Percentiles rank a stretch among this genome's conserved stretches.
Evolutionary conservation across 2,329 filamentous ascomycete species (phyloP).

Genomic region (Clonostachys byssicola): DNA sequence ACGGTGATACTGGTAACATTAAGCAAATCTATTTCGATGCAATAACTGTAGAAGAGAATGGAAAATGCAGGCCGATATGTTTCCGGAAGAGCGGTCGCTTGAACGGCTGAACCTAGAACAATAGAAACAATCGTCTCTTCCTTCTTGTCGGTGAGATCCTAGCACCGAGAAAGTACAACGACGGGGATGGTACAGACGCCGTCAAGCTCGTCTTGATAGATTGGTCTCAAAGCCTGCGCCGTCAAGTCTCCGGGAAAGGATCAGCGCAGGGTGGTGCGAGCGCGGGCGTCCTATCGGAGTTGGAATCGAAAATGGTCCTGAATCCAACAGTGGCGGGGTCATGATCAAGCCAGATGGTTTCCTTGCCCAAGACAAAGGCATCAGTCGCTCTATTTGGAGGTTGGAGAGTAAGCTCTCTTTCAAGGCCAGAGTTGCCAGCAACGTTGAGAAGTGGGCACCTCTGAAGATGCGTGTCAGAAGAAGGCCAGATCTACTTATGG

Average conservation of each 20-base stretch:
- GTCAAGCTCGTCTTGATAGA: conserved; percentile 10
- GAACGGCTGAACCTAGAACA: conserved; percentile 36
- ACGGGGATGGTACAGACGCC: conserved; percentile 12
- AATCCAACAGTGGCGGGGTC: conserved; percentile 25
- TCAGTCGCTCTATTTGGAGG: conserved; percentile 15
- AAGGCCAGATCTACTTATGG: conserved; percentile 12
- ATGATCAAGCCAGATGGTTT: conserved; percentile 21
- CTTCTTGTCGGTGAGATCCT: conserved; percentile 7
- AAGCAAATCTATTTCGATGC: conserved; percentile 45
- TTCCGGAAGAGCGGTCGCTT: conserved; percentile 29
- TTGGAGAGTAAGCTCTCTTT: conserved; percentile 6
- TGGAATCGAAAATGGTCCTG: conserved; percentile 9
- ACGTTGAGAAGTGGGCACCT: conserved; percentile 15
- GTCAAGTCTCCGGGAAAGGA: conserved; percentile 8
- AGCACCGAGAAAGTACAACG: conserved; percentile 7
- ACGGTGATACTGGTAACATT: conserved; percentile 40
- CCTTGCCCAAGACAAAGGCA: conserved; percentile 17
- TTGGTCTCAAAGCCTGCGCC: conserved; percentile 9
- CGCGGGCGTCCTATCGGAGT: conserved; percentile 5
- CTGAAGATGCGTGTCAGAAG: conserved; percentile 9
- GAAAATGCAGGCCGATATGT: conserved; percentile 39
- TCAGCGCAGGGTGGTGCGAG: conserved; percentile 12
- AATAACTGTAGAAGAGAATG: conserved; percentile 28
- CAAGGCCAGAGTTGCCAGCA: conserved; percentile 11
- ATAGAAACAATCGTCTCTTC: conserved; percentile 20